Conservation (phyloP, 768 basidiomycete species). For the Baorangia bicolor region DNA sequence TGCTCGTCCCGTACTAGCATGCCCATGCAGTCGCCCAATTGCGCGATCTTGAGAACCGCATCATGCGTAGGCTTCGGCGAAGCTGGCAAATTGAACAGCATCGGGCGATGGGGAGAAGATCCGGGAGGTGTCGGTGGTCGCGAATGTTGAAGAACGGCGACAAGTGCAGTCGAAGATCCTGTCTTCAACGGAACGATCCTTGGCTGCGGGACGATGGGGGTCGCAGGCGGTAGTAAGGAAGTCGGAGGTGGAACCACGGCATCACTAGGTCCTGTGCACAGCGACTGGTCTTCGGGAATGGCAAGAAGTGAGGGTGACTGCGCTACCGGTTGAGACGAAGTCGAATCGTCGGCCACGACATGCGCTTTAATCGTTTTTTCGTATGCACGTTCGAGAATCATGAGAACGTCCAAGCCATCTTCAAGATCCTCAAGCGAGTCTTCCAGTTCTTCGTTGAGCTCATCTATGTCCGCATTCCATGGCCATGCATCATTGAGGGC, state of each 20-base stretch:
- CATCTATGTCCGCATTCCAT: constrained; percentile 35
- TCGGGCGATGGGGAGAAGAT: constrained; percentile 19
- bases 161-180: constrained; percentile 67
- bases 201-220: constrained; percentile 15
- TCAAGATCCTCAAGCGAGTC: constrained; percentile 57
- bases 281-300: constrained; percentile 23
- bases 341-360: constrained; percentile 36
- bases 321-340: constrained; percentile 1
- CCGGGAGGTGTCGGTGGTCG: constrained; percentile 14
- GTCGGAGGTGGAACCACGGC: background rate
- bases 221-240: constrained; percentile 13
- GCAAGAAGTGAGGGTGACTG: constrained; percentile 16
- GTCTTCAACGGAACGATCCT: constrained; percentile 44
- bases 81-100: constrained; percentile 15
- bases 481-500: constrained; percentile 30
- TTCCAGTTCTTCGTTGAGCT: constrained; percentile 43
- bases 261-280: background rate
- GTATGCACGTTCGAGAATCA: constrained; percentile 69
- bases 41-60: constrained; percentile 76
- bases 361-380: constrained; percentile 64
- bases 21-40: constrained; percentile 85
- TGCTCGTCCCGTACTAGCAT: constrained; percentile 79
- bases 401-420: constrained; percentile 68
- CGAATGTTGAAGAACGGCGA: constrained; percentile 58
- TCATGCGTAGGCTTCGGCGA: constrained; percentile 41